Base-by-base conservation (phyloP, 352 stramenopile genomes). In the Plasmopara halstedii region DNA sequence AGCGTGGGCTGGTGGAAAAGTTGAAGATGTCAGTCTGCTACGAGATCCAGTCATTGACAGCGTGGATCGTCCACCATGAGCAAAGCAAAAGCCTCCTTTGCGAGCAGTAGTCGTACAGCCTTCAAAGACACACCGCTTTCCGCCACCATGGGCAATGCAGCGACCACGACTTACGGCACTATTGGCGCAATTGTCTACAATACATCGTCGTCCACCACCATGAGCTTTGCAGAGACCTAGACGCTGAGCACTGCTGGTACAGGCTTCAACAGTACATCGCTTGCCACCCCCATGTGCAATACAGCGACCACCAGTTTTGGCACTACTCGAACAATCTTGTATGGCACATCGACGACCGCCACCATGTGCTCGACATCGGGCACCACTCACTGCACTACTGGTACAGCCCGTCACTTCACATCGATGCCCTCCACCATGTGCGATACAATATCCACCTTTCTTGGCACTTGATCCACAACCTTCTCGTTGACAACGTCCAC, bases 151-250 rank as follows among this genome's bases (percentile, higher is more conserved):
- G 17, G 74, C 74, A 18, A 93, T 93, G 48, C 82, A 93, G 55
- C 84, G 82, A 47, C 79, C 75, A 23, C 79, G 75, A 64, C 74
- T 88, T 20, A 91, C 79, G n/a, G 79, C 77, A 46, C 77, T 89
- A 44, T 91, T 90, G 27, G 42, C 46, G 42, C 84, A 95, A 11
- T 42, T 60, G 8, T 72, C 54, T 9, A 80, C 60, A n/a, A 53
- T 57, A 42, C 84, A 95, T 41, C 85, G 79, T 25, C 81, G 65
- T 17, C 84, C 84, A 20, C 84, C 84, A 25, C 84, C 84, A 54
- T 95, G 84, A 34, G 80, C 74, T 49, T 93, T 94, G 42, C 82
- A 93, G 15, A 90, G 61, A 21, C 82, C 82, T 43, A 91, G 76
- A 27, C 82, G 75, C 44, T 94, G 79, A 0, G 79, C 82, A 31